phyloP scores from a whole-genome alignment of 768 basidiomycete species.

The Coprinopsis marcescibilis region DNA sequence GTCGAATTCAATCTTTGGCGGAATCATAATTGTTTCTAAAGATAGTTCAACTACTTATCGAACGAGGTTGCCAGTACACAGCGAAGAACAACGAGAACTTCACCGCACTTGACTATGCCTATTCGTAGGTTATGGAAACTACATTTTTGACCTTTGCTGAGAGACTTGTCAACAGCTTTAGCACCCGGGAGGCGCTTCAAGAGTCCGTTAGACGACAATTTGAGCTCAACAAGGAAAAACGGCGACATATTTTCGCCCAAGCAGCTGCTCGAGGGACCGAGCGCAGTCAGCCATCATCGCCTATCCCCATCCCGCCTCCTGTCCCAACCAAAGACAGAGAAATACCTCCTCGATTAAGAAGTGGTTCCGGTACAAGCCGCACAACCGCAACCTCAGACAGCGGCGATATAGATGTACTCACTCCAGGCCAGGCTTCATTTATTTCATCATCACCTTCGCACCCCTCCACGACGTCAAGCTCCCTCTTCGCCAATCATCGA shows the following conservation, averaged over 20 bases:
- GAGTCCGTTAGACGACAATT: slow-evolving; percentile 76
- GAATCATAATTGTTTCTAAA: slow-evolving; percentile 20
- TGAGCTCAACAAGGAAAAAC: slow-evolving; percentile 72
- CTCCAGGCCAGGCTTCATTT: slow-evolving; percentile 49
- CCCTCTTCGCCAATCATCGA: slow-evolving; percentile 29
- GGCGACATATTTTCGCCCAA: slow-evolving; percentile 67
- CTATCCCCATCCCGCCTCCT: slow-evolving; percentile 39
- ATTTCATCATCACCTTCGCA: slow-evolving; percentile 63
- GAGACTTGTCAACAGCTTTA: slow-evolving; percentile 41
- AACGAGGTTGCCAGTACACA: slow-evolving; percentile 79
- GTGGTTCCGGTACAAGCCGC: slow-evolving; percentile 76
- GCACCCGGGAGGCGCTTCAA: slow-evolving; percentile 71
- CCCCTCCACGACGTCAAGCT: slow-evolving; percentile 41
- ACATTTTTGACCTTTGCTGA: neutral
- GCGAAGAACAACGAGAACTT: slow-evolving; percentile 89
- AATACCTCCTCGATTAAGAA: slow-evolving; percentile 55
- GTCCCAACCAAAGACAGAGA: slow-evolving; percentile 42
- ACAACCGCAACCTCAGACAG: slow-evolving; percentile 74
- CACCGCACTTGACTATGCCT: slow-evolving; percentile 90
- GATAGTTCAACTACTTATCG: slow-evolving; percentile 83
- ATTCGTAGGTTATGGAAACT: slow-evolving; percentile 50
- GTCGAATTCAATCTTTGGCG: neutral
- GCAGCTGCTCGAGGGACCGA: slow-evolving; percentile 64
- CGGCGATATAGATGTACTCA: slow-evolving; percentile 51
- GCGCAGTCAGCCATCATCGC: slow-evolving; percentile 41